phyloP scores from a whole-genome alignment of 805 yeast species.

The Saturnispora dispora region DNA sequence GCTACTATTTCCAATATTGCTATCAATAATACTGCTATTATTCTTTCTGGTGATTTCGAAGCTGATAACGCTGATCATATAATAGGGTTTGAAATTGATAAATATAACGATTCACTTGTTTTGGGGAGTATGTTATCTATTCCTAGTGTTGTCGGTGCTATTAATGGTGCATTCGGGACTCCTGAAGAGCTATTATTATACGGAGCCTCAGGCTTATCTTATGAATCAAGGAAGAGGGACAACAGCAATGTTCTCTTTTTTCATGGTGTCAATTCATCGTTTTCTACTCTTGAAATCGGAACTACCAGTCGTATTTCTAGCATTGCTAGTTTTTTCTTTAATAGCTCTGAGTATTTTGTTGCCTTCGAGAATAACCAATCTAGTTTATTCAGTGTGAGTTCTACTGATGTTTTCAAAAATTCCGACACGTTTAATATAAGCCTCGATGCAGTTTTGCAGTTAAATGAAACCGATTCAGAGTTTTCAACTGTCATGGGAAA shows the following conservation, averaged over 20 bases:
- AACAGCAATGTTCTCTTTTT: neutral
- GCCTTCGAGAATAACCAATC: constrained; percentile 25
- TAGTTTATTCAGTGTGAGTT: constrained; percentile 35
- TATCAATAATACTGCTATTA: constrained; percentile 27
- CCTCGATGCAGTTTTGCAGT: constrained; percentile 20
- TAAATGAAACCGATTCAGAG: neutral
- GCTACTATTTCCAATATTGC: constrained; percentile 34
- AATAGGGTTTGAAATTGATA: constrained; percentile 24
- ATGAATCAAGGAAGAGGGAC: neutral
- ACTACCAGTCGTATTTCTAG: neutral
- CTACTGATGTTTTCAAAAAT: constrained; percentile 29
- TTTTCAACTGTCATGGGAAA: constrained; percentile 16
- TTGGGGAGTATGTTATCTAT: constrained; percentile 9
- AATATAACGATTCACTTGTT: constrained; percentile 12
- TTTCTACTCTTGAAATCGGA: neutral
- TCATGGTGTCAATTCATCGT: constrained; percentile 2
- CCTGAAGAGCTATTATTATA: constrained; percentile 32
- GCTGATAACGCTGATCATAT: constrained; percentile 32
- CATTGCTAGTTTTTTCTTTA: constrained; percentile 24
- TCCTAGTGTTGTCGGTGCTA: constrained; percentile 33
- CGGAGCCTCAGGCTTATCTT: constrained; percentile 27
- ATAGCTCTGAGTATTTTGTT: constrained; percentile 33
- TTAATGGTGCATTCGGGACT: constrained; percentile 28
- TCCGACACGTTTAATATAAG: constrained; percentile 26
- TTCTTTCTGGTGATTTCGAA: constrained; percentile 42